Evolutionary conservation across 148 eudicot species (phyloP).

Genomic region (Polygonum aviculare): DNA sequence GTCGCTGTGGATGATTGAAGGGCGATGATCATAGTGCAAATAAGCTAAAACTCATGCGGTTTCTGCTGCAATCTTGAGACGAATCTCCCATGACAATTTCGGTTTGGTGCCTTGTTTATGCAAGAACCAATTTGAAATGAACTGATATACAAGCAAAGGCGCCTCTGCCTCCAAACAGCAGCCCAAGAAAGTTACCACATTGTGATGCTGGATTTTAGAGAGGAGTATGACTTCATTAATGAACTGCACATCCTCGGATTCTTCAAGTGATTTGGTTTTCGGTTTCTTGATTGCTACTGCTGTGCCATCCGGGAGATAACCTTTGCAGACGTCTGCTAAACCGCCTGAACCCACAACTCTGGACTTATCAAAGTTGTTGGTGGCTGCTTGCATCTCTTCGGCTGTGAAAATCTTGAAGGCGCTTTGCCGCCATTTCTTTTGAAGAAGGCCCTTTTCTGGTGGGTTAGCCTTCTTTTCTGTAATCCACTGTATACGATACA

Average conservation of each 20-base stretch:
- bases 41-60: constrained; percentile 26
- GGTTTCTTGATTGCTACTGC: constrained; percentile 21
- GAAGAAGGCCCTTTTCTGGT: neutral
- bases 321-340: constrained; percentile 22
- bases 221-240: constrained; percentile 10
- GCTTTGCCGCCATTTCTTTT: constrained; percentile 10
- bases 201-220: constrained; percentile 10
- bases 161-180: constrained; percentile 12
- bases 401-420: constrained; percentile 11
- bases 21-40: constrained; percentile 24
- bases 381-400: constrained; percentile 22
- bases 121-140: constrained; percentile 17
- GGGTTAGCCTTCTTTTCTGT: neutral
- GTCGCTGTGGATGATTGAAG: constrained; percentile 25
- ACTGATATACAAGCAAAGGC: constrained; percentile 18
- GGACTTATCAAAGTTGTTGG: constrained; percentile 18
- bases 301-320: constrained; percentile 6
- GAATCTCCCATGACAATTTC: constrained; percentile 12
- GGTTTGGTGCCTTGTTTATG: constrained; percentile 8
- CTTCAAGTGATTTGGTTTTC: constrained; percentile 16
- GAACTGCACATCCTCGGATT: constrained; percentile 12
- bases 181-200: constrained; percentile 15
- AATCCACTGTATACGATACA: neutral
- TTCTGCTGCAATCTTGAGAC: neutral
- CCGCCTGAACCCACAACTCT: constrained; percentile 25